These are phyloP conservation scores for Coelastrella sp. DNA, from an alignment of 139 green algal species.

Conservation along the genomic window DNA sequence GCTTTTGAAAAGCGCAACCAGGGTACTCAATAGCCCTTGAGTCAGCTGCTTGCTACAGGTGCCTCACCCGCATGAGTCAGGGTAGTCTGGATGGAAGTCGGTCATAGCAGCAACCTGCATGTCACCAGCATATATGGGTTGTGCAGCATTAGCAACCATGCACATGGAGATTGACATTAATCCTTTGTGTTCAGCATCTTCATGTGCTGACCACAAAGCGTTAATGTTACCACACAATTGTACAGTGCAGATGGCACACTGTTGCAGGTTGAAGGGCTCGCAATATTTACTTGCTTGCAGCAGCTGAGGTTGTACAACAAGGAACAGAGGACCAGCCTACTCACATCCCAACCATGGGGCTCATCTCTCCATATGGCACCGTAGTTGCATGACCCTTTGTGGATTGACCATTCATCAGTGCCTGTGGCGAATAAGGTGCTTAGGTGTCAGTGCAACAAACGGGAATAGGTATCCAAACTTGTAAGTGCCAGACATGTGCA, in stretches of 20 bases:
- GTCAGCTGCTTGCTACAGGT: no score
- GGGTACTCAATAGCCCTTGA: no score
- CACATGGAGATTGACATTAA: no score
- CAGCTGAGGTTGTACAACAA: not conserved
- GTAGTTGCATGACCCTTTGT: slow-evolving; percentile 44
- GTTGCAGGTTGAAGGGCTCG: no score
- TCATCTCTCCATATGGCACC: slow-evolving; percentile 43
- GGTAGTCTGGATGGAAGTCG: slow-evolving; percentile 42
- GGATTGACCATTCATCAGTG: slow-evolving; percentile 44
- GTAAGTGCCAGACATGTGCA: no score
- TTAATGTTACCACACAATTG: no score
- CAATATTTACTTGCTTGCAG: not conserved
- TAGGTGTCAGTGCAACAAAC: no score
- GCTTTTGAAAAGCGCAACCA: not conserved
- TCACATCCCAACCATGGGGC: slow-evolving; percentile 45
- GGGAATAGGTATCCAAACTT: no score
- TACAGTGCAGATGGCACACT: no score
- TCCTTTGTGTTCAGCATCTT: no score
- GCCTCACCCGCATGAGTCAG: slow-evolving; percentile 40
- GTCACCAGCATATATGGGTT: not conserved
- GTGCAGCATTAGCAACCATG: no score
- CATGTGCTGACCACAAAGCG: no score
- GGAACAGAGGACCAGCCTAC: not conserved
- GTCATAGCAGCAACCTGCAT: slow-evolving; percentile 30
- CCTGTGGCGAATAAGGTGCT: not conserved